These are phyloP conservation scores for Thielaviopsis populi DNA, from an alignment of 2,329 filamentous ascomycete species.

Conservation along the genomic window DNA sequence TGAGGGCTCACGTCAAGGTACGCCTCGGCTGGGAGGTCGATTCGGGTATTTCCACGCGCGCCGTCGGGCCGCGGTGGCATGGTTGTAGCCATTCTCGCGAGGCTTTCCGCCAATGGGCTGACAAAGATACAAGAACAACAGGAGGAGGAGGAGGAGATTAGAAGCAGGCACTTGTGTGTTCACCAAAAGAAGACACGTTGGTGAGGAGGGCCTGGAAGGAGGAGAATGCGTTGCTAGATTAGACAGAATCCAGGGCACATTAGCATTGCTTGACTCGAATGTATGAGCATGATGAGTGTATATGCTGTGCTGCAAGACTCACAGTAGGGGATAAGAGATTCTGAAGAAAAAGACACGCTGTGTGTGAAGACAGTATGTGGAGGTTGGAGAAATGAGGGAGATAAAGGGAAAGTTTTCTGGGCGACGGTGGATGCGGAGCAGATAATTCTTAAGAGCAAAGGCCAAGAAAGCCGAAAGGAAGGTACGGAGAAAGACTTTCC, in stretches of 20 bases:
- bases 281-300: too few relatives aligned
- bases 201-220: background rate
- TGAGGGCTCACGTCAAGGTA: constrained; percentile 29
- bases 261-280: too few relatives aligned
- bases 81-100: constrained; percentile 22
- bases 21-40: constrained; percentile 45
- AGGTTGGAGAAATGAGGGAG: background rate
- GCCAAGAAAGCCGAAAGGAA: background rate
- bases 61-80: constrained; percentile 21
- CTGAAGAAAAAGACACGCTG: background rate
- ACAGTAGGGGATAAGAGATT: background rate
- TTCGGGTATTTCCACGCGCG: constrained; percentile 30
- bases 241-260: background rate
- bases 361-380: background rate
- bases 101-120: too few relatives aligned
- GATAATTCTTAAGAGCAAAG: background rate
- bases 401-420: background rate
- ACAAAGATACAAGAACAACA: background rate
- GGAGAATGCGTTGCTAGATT: background rate
- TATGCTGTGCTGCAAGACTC: background rate
- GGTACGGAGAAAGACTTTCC: background rate
- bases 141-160: background rate
- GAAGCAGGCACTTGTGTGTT: background rate
- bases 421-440: background rate
- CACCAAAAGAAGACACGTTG: background rate